These are phyloP conservation scores for Puccinellia tenuiflora DNA, from an alignment of 176 grass and related monocot species.

Conservation along the genomic window DNA sequence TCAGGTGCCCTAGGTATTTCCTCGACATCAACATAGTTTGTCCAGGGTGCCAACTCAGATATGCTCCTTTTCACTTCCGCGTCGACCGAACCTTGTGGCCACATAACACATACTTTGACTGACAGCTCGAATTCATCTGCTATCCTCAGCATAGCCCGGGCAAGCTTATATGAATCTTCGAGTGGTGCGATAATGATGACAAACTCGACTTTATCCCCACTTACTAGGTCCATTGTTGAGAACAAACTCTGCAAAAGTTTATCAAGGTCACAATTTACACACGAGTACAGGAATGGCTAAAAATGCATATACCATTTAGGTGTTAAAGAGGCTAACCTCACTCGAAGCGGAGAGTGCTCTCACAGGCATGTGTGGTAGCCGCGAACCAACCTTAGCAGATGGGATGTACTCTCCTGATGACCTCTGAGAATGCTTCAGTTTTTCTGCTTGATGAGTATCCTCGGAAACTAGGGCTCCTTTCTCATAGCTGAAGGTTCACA, in stretches of 20 bases:
- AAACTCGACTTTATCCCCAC: slow-evolving; percentile 67
- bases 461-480: slow-evolving; percentile 63
- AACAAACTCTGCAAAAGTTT: slow-evolving; percentile 33
- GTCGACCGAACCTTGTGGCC: slow-evolving; percentile 49
- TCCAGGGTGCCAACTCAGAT: slow-evolving; percentile 47
- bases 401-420: slow-evolving; percentile 63
- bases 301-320: not conserved
- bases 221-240: slow-evolving; percentile 81
- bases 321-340: slow-evolving; percentile 43
- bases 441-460: slow-evolving; percentile 14
- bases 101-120: slow-evolving; percentile 71
- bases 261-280: not conserved
- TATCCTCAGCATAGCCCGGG: slow-evolving; percentile 40
- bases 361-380: slow-evolving; percentile 71
- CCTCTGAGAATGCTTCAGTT: slow-evolving; percentile 24
- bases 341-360: slow-evolving; percentile 30
- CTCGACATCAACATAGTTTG: slow-evolving; percentile 55
- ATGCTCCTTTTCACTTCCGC: slow-evolving; percentile 23
- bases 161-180: slow-evolving; percentile 65
- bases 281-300: not conserved
- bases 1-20: slow-evolving; percentile 31
- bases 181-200: slow-evolving; percentile 66
- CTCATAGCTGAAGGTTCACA: slow-evolving; percentile 50
- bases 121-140: slow-evolving; percentile 48
- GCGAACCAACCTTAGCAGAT: slow-evolving; percentile 56